Evolutionary conservation across 2,329 filamentous ascomycete species (phyloP).

Genomic region (Ophiostoma sp.): DNA sequence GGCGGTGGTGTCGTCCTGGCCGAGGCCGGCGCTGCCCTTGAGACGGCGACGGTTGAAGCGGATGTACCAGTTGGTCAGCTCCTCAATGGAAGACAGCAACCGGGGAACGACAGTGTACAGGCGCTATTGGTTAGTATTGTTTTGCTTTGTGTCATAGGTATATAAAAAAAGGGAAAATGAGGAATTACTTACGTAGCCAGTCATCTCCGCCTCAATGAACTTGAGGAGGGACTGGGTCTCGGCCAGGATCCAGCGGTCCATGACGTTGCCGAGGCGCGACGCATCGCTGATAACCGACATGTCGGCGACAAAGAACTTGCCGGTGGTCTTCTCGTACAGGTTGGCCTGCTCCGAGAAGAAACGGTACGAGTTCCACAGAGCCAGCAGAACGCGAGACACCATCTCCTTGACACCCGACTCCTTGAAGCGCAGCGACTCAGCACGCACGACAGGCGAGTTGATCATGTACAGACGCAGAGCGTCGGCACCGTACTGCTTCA

Average conservation of each 20-base stretch:
- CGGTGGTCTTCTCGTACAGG: conserved; percentile 78
- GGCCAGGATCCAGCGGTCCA: conserved; percentile 94
- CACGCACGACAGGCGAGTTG: conserved; percentile 90
- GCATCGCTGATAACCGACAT: conserved; percentile 45
- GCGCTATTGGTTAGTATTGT: conserved; percentile 32
- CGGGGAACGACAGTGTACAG: conserved; percentile 89
- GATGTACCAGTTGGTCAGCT: conserved; percentile 90
- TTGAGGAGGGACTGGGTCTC: conserved; percentile 85
- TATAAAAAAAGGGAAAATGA: conserved; percentile 14
- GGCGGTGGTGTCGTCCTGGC: conserved; percentile 77
- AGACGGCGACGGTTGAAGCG: conserved; percentile 85
- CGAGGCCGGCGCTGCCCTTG: conserved; percentile 82
- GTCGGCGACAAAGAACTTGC: conserved; percentile 72
- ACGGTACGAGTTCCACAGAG: conserved; percentile 94
- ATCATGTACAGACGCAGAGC: conserved; percentile 92
- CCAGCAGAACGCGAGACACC: conserved; percentile 82
- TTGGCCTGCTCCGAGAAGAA: conserved; percentile 89
- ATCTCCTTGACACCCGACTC: conserved; percentile 91
- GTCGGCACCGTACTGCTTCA: conserved; percentile 85
- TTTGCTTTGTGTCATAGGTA: not conserved
- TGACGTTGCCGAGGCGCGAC: conserved; percentile 62
- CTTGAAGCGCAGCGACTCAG: conserved; percentile 85
- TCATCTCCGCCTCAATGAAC: conserved; percentile 92
- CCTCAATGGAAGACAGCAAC: conserved; percentile 78
- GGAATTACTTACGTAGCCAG: conserved; percentile 23